These are phyloP conservation scores for Sugiyamaella xylanicola DNA, from an alignment of 1,139 yeast genomes.

Conservation along the genomic window DNA sequence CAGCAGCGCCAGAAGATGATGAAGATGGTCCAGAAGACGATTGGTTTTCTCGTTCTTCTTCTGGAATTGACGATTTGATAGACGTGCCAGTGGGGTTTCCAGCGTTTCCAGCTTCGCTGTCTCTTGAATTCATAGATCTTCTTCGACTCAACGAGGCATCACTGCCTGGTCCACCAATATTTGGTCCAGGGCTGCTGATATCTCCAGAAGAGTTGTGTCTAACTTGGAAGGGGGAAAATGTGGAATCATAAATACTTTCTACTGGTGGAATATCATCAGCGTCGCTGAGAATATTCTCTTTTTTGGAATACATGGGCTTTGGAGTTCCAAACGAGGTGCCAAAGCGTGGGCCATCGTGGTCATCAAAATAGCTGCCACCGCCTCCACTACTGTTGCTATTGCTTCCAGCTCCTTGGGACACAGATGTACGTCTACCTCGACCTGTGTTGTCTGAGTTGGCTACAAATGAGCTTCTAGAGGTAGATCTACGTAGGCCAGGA, in stretches of 20 bases:
- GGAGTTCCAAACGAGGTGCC: conserved; percentile 36
- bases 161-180: not conserved
- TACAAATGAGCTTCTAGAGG: conserved; percentile 15
- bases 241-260: conserved; percentile 39
- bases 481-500: not conserved
- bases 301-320: conserved; percentile 34
- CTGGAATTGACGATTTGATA: conserved; percentile 20
- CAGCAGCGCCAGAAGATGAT: not conserved
- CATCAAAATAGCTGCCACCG: conserved; percentile 7
- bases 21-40: conserved; percentile 9
- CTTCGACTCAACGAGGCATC: conserved; percentile 4
- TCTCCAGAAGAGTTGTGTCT: conserved; percentile 18
- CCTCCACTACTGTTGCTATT: not conserved
- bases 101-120: not conserved
- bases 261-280: conserved; percentile 43
- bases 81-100: conserved; percentile 15
- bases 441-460: not conserved
- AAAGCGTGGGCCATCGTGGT: conserved; percentile 26
- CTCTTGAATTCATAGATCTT: conserved; percentile 4
- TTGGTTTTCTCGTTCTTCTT: conserved; percentile 8
- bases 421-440: conserved; percentile 5
- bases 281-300: conserved; percentile 29
- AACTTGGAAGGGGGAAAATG: conserved; percentile 13
- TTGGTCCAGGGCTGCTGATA: conserved; percentile 1
- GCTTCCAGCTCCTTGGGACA: not conserved